These are phyloP conservation scores for Coemansia sp. DNA, from an alignment of 192 early-diverging fungal species.

Conservation along the genomic window DNA sequence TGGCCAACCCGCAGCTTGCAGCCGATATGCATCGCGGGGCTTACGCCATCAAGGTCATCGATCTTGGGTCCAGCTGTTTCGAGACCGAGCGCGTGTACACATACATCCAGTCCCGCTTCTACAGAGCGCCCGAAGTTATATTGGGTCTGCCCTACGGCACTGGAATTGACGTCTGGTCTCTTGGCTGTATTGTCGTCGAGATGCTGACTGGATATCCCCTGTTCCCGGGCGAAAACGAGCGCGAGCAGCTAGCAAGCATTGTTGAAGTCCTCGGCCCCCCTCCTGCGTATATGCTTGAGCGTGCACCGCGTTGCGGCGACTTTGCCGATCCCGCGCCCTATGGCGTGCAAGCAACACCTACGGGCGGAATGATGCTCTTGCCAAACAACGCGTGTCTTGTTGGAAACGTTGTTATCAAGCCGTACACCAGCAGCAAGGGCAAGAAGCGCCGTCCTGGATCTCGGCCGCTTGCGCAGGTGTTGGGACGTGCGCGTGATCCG, in stretches of 20 bases:
- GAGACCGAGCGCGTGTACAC: conserved; percentile 94
- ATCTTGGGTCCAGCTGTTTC: conserved; percentile 94
- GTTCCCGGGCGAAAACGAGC: conserved; percentile 97
- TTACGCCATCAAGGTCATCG: conserved; percentile 93
- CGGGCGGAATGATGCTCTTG: conserved; percentile 38
- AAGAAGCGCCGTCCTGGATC: conserved; percentile 78
- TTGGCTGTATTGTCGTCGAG: conserved; percentile 95
- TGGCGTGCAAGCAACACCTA: conserved; percentile 17
- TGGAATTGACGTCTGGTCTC: conserved; percentile 96
- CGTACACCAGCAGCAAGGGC: conserved; percentile 81
- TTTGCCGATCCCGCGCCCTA: conserved; percentile 72
- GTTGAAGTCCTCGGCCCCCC: conserved; percentile 92
- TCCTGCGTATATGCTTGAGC: conserved; percentile 68
- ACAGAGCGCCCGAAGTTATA: conserved; percentile 96
- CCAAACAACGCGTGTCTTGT: conserved; percentile 34
- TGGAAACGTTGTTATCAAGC: conserved; percentile 37
- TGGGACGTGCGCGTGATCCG: conserved; percentile 73
- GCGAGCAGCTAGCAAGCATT: conserved; percentile 92
- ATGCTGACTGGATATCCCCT: conserved; percentile 86
- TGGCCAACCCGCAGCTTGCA: conserved; percentile 41
- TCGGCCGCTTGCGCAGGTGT: conserved; percentile 69
- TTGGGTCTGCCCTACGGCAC: conserved; percentile 84
- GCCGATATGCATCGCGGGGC: conserved; percentile 40
- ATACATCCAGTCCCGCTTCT: conserved; percentile 96
- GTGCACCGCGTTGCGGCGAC: conserved; percentile 73